phyloP scores from a whole-genome alignment of 176 grass and related monocot genomes.

The Cocos nucifera region DNA sequence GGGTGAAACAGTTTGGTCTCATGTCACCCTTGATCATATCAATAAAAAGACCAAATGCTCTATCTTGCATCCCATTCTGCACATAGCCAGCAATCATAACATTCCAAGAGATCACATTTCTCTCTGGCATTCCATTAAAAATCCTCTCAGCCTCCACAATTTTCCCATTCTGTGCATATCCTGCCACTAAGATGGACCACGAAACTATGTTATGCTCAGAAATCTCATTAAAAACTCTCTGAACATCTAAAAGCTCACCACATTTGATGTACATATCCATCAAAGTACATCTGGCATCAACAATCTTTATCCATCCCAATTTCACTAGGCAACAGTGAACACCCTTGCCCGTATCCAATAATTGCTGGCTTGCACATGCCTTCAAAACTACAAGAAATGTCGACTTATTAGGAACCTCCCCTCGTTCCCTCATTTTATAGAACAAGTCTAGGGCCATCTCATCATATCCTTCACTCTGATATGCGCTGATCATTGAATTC shows the following conservation, averaged over 20 bases:
- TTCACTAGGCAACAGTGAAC: conserved; percentile 12
- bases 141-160: conserved; percentile 13
- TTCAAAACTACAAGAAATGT: conserved; percentile 25
- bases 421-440: not conserved
- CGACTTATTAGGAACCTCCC: conserved; percentile 8
- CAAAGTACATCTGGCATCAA: not conserved
- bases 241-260: conserved; percentile 2
- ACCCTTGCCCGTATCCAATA: conserved; percentile 3
- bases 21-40: conserved; percentile 4
- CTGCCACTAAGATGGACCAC: conserved; percentile 9
- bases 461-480: conserved; percentile 12
- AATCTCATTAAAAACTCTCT: conserved; percentile 13
- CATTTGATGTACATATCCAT: conserved; percentile 19
- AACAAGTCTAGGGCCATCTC: conserved; percentile 16
- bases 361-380: conserved; percentile 10
- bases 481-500: conserved; percentile 13
- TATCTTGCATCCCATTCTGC: conserved; percentile 10
- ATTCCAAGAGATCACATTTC: conserved; percentile 21
- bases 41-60: conserved; percentile 11
- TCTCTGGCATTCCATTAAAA: conserved; percentile 7
- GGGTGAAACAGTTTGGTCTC: conserved; percentile 20
- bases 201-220: conserved; percentile 11
- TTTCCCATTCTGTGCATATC: conserved; percentile 10
- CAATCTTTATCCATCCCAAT: conserved; percentile 6
- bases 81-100: conserved; percentile 17